A percentile compares a stretch with the other conserved stretches of the same genome.
Conservation (phyloP, 768 basidiomycete genomes). For the Suillus plorans region DNA sequence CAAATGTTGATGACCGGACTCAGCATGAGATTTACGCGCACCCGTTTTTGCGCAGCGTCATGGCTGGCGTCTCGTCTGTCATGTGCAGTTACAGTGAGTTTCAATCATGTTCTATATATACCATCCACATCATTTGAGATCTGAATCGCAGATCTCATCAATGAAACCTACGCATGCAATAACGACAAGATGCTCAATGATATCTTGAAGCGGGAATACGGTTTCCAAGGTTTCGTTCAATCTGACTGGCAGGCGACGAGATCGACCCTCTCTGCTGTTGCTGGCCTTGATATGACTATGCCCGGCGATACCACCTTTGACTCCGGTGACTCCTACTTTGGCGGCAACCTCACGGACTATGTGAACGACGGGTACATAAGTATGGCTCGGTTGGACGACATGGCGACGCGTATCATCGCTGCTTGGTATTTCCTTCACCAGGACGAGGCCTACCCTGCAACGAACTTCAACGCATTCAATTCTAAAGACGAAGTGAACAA, state of each 20-base stretch:
- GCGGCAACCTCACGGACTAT: slow-evolving; percentile 62
- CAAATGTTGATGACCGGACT: slow-evolving; percentile 78
- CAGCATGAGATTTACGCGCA: slow-evolving; percentile 74
- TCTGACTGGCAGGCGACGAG: slow-evolving; percentile 71
- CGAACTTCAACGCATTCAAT: slow-evolving; percentile 71
- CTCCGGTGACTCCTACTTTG: slow-evolving; percentile 57
- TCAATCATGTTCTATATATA: background rate
- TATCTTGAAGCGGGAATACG: slow-evolving; percentile 70
- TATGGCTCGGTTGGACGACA: slow-evolving; percentile 66
- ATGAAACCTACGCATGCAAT: slow-evolving; percentile 74
- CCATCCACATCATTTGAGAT: slow-evolving; percentile 5
- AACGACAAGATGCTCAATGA: slow-evolving; percentile 70
- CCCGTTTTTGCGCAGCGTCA: slow-evolving; percentile 67
- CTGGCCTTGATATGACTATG: slow-evolving; percentile 76
- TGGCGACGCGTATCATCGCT: slow-evolving; percentile 79
- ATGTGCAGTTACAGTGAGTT: slow-evolving; percentile 79
- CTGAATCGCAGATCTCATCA: slow-evolving; percentile 51
- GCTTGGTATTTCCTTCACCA: slow-evolving; percentile 68
- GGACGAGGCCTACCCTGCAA: slow-evolving; percentile 53
- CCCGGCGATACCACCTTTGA: slow-evolving; percentile 56
- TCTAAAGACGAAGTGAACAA: slow-evolving; percentile 53
- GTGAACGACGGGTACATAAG: slow-evolving; percentile 76
- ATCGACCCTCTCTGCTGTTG: slow-evolving; percentile 58
- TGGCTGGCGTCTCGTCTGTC: slow-evolving; percentile 70
- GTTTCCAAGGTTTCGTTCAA: slow-evolving; percentile 79